Base-by-base conservation (phyloP, 2,329 filamentous ascomycete genomes). In the Colletotrichum brevisporum region DNA sequence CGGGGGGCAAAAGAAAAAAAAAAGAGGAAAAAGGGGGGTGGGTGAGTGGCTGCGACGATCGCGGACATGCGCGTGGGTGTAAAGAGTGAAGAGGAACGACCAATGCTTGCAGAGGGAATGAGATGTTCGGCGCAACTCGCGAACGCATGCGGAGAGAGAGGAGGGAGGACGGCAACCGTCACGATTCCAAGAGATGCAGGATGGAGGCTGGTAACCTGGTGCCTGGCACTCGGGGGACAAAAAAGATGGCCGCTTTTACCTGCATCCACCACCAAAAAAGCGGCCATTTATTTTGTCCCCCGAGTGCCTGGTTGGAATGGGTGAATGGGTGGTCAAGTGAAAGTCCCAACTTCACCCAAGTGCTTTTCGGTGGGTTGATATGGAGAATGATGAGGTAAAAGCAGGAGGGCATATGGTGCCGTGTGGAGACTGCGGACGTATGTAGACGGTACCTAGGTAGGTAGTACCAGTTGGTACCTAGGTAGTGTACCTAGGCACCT, bases 371-470 rank as follows among this genome's bases (percentile, higher is more conserved):
- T 51, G 60, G 61, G 18, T 26, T 26, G 45, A 16, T 21, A 57
- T 36, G 57, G 59, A 36, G 45, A 63, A 47, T 56, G 57, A 67
- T 62, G 57, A 67, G 57, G 57, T 62, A 62, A 53, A 54, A 58
- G 31, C 31, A 57, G 41, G 27, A 50, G 43, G 56, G 26, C n/a
- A 48, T 24, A 24, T 24, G 21, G 21, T 24, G 21, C 31, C 41
- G 24, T 26, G 55, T 48, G 41, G 27, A 31, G 27, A 31, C 27
- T 31, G 27, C 9, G 27, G 27, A 31, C 27, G 27, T 31, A 31
- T 9, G 27, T 31, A 31, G 27, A 6, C 27, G 27, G 9, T 31
- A 8, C 27, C 27, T 6, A 31, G 27, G 6, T 31, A 31, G 27
- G 27, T 31, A 31, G 27, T 24, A 24, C 21, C 4, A 24, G 21